Conservation (phyloP, 73 alveolate genomes). For the Symbiodinium natans region DNA sequence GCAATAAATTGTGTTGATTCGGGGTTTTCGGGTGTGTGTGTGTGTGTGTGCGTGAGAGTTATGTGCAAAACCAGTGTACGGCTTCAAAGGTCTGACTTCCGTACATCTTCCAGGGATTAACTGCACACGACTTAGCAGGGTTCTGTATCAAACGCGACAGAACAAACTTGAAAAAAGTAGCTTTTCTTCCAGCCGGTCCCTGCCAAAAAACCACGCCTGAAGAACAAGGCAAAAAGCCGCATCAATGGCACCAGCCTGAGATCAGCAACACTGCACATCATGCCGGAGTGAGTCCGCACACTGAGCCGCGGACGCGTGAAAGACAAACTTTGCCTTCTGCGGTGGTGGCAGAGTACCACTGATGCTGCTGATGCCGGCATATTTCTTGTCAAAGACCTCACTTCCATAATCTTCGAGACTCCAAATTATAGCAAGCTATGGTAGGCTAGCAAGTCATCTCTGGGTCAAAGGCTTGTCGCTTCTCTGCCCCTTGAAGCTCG, state of each 20-base stretch:
- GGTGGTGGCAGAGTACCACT: constrained; percentile 67
- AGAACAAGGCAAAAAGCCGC: constrained; percentile 54
- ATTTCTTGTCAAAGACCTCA: constrained; percentile 77
- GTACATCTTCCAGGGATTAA: no score
- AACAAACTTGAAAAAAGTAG: not conserved
- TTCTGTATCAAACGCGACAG: not conserved
- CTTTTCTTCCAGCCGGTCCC: no score
- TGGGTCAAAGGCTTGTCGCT: constrained; percentile 22
- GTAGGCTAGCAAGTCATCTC: not conserved
- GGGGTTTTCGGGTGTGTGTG: no score
- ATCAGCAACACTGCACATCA: not conserved
- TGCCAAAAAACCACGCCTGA: no score
- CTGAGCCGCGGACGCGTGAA: constrained; percentile 23
- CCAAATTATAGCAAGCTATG: not conserved
- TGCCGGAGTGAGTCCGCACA: not conserved
- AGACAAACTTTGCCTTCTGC: constrained; percentile 79
- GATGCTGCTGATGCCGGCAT: constrained; percentile 84
- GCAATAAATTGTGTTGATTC: no score
- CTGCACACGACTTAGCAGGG: no score
- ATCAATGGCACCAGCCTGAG: constrained; percentile 75
- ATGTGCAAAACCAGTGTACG: no score
- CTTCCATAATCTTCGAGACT: no score
- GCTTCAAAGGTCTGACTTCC: no score
- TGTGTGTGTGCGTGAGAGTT: no score
- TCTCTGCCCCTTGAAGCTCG: constrained; percentile 68